Percentiles rank a stretch among this genome's conserved stretches.
Conservation (phyloP, 2,329 filamentous ascomycete species). For the Colletotrichum brevisporum region DNA sequence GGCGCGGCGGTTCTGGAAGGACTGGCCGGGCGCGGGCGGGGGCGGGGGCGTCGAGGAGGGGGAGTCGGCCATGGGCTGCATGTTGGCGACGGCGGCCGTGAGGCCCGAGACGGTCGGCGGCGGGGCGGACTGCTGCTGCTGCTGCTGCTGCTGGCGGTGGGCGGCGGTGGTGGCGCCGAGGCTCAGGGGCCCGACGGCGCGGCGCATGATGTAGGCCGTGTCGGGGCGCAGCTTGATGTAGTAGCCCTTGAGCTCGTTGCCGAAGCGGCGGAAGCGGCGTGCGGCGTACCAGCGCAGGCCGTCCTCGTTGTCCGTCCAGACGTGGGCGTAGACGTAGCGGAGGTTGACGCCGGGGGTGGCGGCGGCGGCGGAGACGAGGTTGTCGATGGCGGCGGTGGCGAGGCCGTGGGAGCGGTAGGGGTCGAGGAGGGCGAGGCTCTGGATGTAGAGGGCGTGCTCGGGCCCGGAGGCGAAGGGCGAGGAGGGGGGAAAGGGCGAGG, state of each 20-base stretch:
- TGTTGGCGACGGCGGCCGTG: conserved; percentile 51
- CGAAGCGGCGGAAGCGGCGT: conserved; percentile 68
- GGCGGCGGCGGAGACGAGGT: conserved; percentile 60
- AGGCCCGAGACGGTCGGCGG: conserved; percentile 41
- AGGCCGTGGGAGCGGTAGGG: conserved; percentile 74
- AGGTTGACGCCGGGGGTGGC: conserved; percentile 55
- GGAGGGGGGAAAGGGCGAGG: conserved; percentile 50
- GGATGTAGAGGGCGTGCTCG: conserved; percentile 72
- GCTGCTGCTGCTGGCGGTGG: conserved; percentile 13
- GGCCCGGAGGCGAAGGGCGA: conserved; percentile 42
- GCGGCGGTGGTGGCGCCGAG: conserved; percentile 34
- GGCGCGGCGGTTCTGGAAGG: conserved; percentile 72
- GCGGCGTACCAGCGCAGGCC: conserved; percentile 73
- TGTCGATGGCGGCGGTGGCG: conserved; percentile 69
- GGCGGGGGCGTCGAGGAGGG: conserved; percentile 38
- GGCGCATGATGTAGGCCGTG: conserved; percentile 72
- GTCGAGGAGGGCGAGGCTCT: conserved; percentile 73
- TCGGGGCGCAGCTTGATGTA: conserved; percentile 74
- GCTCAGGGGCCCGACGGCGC: conserved; percentile 53
- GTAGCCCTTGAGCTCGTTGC: conserved; percentile 67
- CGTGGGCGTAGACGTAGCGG: conserved; percentile 71
- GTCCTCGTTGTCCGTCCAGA: conserved; percentile 77
- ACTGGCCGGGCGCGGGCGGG: conserved; percentile 53
- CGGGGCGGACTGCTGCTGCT: conserved; percentile 10
- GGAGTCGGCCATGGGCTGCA: conserved; percentile 43